Conservation (phyloP, 129 eudicot species). For the Flaveria robusta region DNA sequence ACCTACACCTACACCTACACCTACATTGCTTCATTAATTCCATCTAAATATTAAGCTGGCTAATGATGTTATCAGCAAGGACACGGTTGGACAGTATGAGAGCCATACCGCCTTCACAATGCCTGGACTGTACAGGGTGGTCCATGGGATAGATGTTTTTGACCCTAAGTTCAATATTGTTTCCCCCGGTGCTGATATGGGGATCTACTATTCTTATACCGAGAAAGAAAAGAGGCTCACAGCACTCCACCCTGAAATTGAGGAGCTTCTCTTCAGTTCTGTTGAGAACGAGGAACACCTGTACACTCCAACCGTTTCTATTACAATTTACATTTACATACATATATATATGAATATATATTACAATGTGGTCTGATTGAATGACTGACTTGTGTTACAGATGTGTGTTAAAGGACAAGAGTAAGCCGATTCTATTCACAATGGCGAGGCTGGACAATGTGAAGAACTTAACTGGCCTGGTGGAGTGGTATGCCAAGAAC, state of each 20-base stretch:
- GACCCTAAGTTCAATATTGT: conserved; percentile 94
- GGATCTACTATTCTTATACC: conserved; percentile 60
- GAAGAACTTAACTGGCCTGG: conserved; percentile 51
- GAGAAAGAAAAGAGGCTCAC: conserved; percentile 82
- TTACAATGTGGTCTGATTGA: neutral
- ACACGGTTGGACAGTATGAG: conserved; percentile 93
- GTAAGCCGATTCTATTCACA: conserved; percentile 46
- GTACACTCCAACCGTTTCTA: conserved; percentile 29
- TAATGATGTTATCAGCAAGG: conserved; percentile 51
- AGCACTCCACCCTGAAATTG: conserved; percentile 78
- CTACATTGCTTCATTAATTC: neutral
- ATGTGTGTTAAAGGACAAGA: conserved; percentile 49
- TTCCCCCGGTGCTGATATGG: conserved; percentile 90
- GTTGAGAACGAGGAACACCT: conserved; percentile 89
- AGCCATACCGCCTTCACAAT: conserved; percentile 89
- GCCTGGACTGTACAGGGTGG: conserved; percentile 95
- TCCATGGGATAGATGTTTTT: conserved; percentile 86
- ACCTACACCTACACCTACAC: no score
- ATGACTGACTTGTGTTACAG: conserved; percentile 8
- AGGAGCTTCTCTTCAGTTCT: conserved; percentile 73
- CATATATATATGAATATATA: no score
- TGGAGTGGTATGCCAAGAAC: conserved; percentile 49
- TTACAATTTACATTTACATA: neutral
- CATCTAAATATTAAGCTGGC: neutral
- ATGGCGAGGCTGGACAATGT: conserved; percentile 50